These are phyloP conservation scores for Ogataea pini DNA, from an alignment of 805 yeast species.

Conservation along the genomic window DNA sequence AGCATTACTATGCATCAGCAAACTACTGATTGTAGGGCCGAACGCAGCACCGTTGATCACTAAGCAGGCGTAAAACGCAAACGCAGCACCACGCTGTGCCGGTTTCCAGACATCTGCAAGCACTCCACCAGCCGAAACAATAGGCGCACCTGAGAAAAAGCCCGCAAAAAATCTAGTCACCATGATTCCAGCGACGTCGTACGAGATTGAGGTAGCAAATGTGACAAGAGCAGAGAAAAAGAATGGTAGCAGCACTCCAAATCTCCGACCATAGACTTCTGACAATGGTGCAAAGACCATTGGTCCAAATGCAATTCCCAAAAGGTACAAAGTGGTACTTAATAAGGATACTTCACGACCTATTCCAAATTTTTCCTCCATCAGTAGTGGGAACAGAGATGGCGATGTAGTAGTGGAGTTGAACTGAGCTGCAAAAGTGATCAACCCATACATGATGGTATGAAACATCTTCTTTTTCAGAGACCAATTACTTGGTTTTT, in stretches of 20 bases:
- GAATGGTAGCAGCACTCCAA: slow-evolving; percentile 46
- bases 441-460: slow-evolving; percentile 40
- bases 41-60: slow-evolving; percentile 67
- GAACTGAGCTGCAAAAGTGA: slow-evolving; percentile 47
- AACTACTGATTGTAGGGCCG: slow-evolving; percentile 60
- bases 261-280: slow-evolving; percentile 46
- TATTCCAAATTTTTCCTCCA: slow-evolving; percentile 38
- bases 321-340: slow-evolving; percentile 57
- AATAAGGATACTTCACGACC: slow-evolving; percentile 50
- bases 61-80: slow-evolving; percentile 49
- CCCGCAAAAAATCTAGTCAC: slow-evolving; percentile 60
- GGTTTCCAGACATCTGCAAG: slow-evolving; percentile 58
- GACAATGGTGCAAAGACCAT: slow-evolving; percentile 63
- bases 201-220: slow-evolving; percentile 52
- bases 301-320: slow-evolving; percentile 72
- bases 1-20: slow-evolving; percentile 44
- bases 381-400: slow-evolving; percentile 32
- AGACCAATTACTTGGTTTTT: slow-evolving; percentile 40
- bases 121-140: slow-evolving; percentile 60
- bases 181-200: slow-evolving; percentile 52
- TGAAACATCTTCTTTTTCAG: slow-evolving; percentile 36
- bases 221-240: slow-evolving; percentile 42
- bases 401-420: slow-evolving; percentile 53
- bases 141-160: slow-evolving; percentile 58
- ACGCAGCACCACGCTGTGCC: slow-evolving; percentile 52